phyloP scores from a whole-genome alignment of 805 yeast genomes.

The Yarrowia bubula region DNA sequence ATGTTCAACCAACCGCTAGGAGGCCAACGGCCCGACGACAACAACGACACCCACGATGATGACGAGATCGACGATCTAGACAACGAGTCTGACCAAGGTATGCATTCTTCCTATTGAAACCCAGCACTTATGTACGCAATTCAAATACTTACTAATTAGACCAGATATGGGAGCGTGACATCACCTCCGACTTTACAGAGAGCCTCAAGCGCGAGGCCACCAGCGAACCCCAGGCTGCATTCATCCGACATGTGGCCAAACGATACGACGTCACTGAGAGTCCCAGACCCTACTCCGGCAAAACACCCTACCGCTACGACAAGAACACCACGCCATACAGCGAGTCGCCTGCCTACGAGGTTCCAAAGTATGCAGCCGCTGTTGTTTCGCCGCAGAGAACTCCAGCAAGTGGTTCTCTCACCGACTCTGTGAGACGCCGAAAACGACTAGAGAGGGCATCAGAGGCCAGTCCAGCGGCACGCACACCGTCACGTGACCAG shows the following conservation, averaged over 20 bases:
- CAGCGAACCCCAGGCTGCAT: constrained; percentile 20
- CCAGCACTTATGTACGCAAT: constrained; percentile 25
- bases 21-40: constrained; percentile 29
- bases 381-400: constrained; percentile 14
- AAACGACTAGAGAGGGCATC: constrained; percentile 14
- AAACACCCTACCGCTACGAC: constrained; percentile 15
- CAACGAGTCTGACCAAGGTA: constrained; percentile 15
- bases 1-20: constrained; percentile 56
- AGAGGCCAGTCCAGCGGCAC: constrained; percentile 3
- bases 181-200: constrained; percentile 25
- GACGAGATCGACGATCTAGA: constrained; percentile 27
- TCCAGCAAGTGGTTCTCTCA: constrained; percentile 1
- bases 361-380: not conserved
- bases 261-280: constrained; percentile 17
- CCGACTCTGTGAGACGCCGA: constrained; percentile 16
- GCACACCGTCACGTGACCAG: constrained; percentile 14
- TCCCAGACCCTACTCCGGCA: constrained; percentile 12
- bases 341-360: constrained; percentile 15
- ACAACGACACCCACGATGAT: constrained; percentile 33
- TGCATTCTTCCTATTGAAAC: constrained; percentile 26
- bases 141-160: constrained; percentile 27
- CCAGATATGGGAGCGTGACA: constrained; percentile 27
- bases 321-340: constrained; percentile 12
- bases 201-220: not conserved
- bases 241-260: constrained; percentile 19